phyloP scores from a whole-genome alignment of 176 grass and related monocot genomes.

The Bolboschoenus planiculmis region DNA sequence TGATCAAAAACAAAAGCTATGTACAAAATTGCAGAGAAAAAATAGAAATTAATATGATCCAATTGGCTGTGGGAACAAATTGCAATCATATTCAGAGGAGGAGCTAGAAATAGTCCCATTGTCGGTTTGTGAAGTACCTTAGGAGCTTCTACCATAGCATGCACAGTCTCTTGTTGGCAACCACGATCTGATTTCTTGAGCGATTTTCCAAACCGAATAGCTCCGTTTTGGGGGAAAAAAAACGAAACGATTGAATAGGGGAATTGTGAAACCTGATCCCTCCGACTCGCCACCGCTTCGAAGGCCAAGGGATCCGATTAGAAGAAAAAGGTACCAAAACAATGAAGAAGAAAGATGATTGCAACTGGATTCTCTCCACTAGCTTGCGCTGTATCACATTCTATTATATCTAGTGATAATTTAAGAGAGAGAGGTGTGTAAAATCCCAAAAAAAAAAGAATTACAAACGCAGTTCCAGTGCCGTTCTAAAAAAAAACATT shows the following conservation, averaged over 20 bases:
- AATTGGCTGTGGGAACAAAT: neutral
- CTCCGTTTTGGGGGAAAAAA: neutral
- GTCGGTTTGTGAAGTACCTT: neutral
- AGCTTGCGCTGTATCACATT: neutral
- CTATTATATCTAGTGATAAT: neutral
- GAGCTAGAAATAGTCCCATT: neutral
- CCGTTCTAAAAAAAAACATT: neutral
- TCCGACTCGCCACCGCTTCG: neutral
- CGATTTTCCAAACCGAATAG: neutral
- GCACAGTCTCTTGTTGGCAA: neutral
- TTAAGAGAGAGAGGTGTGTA: neutral
- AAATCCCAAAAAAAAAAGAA: neutral
- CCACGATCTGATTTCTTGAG: neutral
- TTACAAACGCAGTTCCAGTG: neutral
- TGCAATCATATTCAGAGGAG: neutral
- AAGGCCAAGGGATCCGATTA: neutral
- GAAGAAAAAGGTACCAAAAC: neutral
- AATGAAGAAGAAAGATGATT: neutral
- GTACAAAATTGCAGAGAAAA: neutral
- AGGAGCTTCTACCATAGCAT: neutral
- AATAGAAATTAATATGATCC: neutral
- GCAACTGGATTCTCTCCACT: slow-evolving; percentile 6
- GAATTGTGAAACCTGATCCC: neutral
- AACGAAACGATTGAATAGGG: neutral
- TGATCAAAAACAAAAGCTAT: neutral